phyloP scores from a whole-genome alignment of 371 early-diverging fungal genomes.

The Syncephalis fuscata region DNA sequence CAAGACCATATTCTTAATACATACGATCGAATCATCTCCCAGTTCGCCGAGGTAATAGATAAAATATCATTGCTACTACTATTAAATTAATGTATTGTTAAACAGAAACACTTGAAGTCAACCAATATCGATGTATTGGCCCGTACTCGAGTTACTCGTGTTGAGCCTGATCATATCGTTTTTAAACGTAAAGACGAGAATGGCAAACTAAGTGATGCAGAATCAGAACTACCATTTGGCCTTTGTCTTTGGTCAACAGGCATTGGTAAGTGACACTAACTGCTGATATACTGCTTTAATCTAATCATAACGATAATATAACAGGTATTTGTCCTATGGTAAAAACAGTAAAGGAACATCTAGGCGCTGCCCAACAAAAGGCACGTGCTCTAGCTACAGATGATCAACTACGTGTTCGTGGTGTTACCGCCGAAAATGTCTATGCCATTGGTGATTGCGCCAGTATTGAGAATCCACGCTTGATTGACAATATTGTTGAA shows the following conservation, averaged over 20 bases:
- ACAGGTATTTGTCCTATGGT: constrained; percentile 50
- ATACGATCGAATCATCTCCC: constrained; percentile 52
- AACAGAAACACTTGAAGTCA: constrained; percentile 48
- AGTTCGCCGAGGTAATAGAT: constrained; percentile 14
- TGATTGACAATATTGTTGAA: constrained; percentile 29
- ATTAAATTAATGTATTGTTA: constrained; percentile 28
- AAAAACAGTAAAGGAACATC: constrained; percentile 22
- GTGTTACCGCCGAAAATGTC: constrained; percentile 35
- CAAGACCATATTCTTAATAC: constrained; percentile 65
- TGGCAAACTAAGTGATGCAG: constrained; percentile 9
- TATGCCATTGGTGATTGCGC: constrained; percentile 86
- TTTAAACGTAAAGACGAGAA: constrained; percentile 30
- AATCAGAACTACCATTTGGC: constrained; percentile 38
- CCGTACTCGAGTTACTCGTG: constrained; percentile 44
- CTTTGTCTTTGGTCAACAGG: constrained; percentile 81
- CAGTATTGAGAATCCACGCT: constrained; percentile 49
- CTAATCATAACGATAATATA: not conserved
- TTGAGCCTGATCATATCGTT: constrained; percentile 25
- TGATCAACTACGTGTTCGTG: constrained; percentile 43
- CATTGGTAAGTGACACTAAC: constrained; percentile 30
- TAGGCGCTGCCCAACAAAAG: constrained; percentile 28
- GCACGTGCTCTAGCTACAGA: constrained; percentile 56
- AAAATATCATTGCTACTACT: not conserved
- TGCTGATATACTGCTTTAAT: not conserved
- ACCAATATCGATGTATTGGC: constrained; percentile 55